Evolutionary conservation across 2,329 filamentous ascomycete species (phyloP), one percentile per base, ranked within the genome.

Genomic region (Drechslera avenae): DNA sequence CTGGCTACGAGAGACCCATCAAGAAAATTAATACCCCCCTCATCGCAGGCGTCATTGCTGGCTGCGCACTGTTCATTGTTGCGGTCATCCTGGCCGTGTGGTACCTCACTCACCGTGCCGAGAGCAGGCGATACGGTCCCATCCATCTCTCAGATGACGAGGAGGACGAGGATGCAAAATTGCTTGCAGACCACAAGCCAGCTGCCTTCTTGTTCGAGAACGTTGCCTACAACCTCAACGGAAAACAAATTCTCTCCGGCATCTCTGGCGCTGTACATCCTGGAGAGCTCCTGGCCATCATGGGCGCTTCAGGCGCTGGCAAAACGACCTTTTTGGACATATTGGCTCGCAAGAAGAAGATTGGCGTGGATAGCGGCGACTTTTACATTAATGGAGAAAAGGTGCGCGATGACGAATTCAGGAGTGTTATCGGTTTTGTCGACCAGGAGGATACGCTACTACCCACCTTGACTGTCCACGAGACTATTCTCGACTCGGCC

Each of bases 381-480:
- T 96, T 97, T 66, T 94, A 88, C 66, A 86, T 99, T 66, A 97
- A 97, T 61, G 95, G 94, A 28, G 91, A 97, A 72, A 93, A 90
- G 72, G 86, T 97, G 31, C 81, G 80, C 26, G 90, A 97, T 70
- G 74, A 83, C 23, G 90, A 97, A 56, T 99, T 94, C 76, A 90
- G 89, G 69, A 92, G 86, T 55, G 91, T 97, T 43, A 88, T 97
- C 59, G 94, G 95, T 17, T 99, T 97, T 64, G 94, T 99, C 33
- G 94, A 99, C 64, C 94, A 99, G 76, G 94, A 99, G 69, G 94
- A 99, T 69, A 96, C 93, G 4, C 93, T 99, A 86, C 81, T 99
- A 35, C 88, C 94, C 0, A 99, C 94, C 0, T 79, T 99, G 61
- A 99, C 94, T 0, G 94, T 99, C 7, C 94, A 99, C 72, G 94